Evolutionary conservation across 352 stramenopile species (phyloP).

Genomic region (Phytophthora fragariae): DNA sequence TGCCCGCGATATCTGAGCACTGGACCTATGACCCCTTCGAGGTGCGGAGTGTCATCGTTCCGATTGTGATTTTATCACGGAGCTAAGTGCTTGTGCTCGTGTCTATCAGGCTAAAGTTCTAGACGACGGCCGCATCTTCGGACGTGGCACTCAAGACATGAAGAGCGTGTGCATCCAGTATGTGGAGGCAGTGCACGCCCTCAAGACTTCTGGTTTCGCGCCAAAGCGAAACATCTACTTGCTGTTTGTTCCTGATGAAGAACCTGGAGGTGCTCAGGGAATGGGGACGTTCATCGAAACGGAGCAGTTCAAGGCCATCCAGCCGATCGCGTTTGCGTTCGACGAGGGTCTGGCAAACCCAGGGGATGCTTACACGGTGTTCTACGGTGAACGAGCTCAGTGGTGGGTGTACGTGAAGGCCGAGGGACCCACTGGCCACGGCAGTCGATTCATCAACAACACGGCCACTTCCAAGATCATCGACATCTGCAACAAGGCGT

Average conservation of each 20-base stretch:
- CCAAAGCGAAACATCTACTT: slow-evolving; percentile 93
- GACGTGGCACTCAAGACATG: slow-evolving; percentile 96
- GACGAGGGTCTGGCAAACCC: slow-evolving; percentile 96
- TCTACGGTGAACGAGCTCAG: slow-evolving; percentile 95
- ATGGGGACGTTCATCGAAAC: slow-evolving; percentile 93
- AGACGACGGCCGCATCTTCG: slow-evolving; percentile 93
- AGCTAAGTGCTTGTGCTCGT: slow-evolving; percentile 49
- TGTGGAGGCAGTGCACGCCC: slow-evolving; percentile 85
- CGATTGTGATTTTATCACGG: not conserved
- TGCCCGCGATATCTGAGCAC: slow-evolving; percentile 87
- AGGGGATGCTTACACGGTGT: slow-evolving; percentile 93
- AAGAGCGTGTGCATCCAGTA: slow-evolving; percentile 98
- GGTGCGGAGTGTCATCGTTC: slow-evolving; percentile 26
- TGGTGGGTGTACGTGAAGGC: slow-evolving; percentile 94
- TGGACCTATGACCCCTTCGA: slow-evolving; percentile 95
- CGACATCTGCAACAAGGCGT: slow-evolving; percentile 85
- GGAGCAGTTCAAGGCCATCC: slow-evolving; percentile 81
- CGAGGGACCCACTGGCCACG: slow-evolving; percentile 84
- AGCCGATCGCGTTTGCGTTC: slow-evolving; percentile 92
- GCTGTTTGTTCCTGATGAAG: slow-evolving; percentile 94
- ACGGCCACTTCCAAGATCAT: slow-evolving; percentile 96
- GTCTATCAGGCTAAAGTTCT: slow-evolving; percentile 70
- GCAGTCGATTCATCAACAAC: slow-evolving; percentile 95
- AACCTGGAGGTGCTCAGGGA: slow-evolving; percentile 93
- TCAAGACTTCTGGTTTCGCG: slow-evolving; percentile 73